A percentile compares a stretch with the other conserved stretches of the same genome.
Conservation (phyloP, 2,329 filamentous ascomycete genomes). For the Cercospora janseana region DNA sequence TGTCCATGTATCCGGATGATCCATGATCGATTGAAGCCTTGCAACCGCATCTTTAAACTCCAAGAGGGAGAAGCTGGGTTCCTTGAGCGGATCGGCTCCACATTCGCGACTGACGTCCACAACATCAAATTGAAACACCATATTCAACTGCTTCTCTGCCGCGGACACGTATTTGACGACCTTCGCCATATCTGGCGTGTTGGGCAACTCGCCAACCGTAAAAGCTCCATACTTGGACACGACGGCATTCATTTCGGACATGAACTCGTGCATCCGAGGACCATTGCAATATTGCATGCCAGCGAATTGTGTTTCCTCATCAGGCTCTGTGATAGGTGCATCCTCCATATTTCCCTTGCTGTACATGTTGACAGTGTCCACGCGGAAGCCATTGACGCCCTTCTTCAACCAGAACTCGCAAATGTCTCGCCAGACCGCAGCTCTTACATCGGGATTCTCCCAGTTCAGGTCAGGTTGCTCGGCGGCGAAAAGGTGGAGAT, state of each 20-base stretch:
- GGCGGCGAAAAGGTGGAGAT: constrained; percentile 47
- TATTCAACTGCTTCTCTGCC: constrained; percentile 58
- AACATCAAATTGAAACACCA: constrained; percentile 58
- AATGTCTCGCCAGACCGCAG: constrained; percentile 44
- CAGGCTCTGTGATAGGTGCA: constrained; percentile 40
- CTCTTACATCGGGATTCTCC: constrained; percentile 45
- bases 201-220: constrained; percentile 51
- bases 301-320: constrained; percentile 8
- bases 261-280: constrained; percentile 8
- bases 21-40: constrained; percentile 5
- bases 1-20: constrained; percentile 60
- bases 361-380: constrained; percentile 50
- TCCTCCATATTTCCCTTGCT: constrained; percentile 46
- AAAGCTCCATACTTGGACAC: constrained; percentile 52
- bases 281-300: constrained; percentile 14
- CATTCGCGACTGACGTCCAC: constrained; percentile 8
- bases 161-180: constrained; percentile 49
- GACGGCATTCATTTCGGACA: constrained; percentile 21
- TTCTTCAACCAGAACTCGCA: constrained; percentile 49
- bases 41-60: constrained; percentile 7
- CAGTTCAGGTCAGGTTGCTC: constrained; percentile 51
- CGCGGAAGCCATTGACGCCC: constrained; percentile 45
- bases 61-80: constrained; percentile 10
- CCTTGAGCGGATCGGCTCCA: not conserved
- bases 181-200: constrained; percentile 41